phyloP scores from a whole-genome alignment of 768 basidiomycete species.

The Leccinum pellstonianum region DNA sequence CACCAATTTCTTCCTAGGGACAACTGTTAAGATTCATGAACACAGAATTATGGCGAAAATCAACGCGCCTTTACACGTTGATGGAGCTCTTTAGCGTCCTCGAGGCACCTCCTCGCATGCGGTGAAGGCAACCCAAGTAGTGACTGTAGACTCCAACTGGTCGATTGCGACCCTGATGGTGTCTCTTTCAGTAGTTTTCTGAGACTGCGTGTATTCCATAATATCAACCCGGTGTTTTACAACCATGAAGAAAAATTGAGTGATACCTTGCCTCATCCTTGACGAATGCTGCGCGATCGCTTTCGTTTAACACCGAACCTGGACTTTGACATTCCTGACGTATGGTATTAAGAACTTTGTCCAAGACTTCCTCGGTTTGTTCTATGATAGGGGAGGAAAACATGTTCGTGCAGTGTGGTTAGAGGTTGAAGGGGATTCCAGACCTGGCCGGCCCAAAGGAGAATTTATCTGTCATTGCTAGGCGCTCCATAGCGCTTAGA shows the following conservation, averaged over 20 bases:
- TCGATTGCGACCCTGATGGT: neutral
- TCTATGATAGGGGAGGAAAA: neutral
- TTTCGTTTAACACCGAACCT: constrained; percentile 4
- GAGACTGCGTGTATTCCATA: neutral
- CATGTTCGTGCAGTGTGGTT: constrained; percentile 4
- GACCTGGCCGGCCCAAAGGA: no score
- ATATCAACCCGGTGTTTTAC: neutral
- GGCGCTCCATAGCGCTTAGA: neutral
- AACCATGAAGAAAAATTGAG: neutral
- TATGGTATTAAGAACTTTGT: neutral
- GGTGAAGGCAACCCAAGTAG: constrained; percentile 6
- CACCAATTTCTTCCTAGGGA: constrained; percentile 7
- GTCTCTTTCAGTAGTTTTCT: neutral
- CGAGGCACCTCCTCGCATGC: neutral
- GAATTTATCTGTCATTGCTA: constrained; percentile 16
- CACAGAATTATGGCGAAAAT: neutral
- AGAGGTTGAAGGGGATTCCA: neutral
- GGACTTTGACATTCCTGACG: neutral
- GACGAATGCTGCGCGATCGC: neutral
- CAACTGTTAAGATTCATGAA: neutral
- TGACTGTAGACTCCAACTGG: neutral
- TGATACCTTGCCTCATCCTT: constrained; percentile 9
- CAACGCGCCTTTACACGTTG: constrained; percentile 7
- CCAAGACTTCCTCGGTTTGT: neutral
- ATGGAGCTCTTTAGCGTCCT: constrained; percentile 5